Evolutionary conservation across 2,329 filamentous ascomycete genomes (phyloP), one percentile per base, ranked within the genome.

Genomic region (Nemania diffusa): DNA sequence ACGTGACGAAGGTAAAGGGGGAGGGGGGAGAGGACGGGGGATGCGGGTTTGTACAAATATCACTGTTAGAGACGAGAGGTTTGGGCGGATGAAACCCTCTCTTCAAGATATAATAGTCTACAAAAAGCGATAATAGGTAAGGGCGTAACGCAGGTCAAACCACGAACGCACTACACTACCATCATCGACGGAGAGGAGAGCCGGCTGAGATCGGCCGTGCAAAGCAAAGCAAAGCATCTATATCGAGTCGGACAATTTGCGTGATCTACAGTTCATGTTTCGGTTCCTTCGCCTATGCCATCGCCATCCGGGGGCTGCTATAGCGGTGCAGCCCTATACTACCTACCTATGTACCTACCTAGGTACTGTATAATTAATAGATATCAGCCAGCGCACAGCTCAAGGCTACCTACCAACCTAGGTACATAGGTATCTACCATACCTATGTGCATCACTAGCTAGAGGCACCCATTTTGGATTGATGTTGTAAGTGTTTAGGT

Each of bases 51-150:
- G n/a, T 55, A 37, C 27, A 55, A 42, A 51, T 37, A 57, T 61
- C 52, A 55, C 55, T 52, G 42, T 46, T 29, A 42, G 24, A 53
- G 20, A 51, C 26, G 53, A 37, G n/a, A n/a, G n/a, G n/a, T n/a
- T n/a, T 44, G 52, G 8, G 37, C 8, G 46, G 29, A 50, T 68
- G 62, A 65, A 68, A 68, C 65, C 11, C 44, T n/a, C 34, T 24
- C 13, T 55, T 52, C n/a, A n/a, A n/a, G 5, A 61, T 34, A 62
- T 58, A 26, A 27, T n/a, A 46, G 44, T 50, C 57, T 20, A 20
- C 20, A 20, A 53, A 27, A 44, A 50, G 60, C 44, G 8, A 11
- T 44, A 22, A 32, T 29, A 6, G 29, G 29, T 5, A 32, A 9
- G 53, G 8, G 17, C 15, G 40, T 2, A 24, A 61, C 32, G 26